Evolutionary conservation across 1,284 basidiomycete genomes (phyloP), one percentile per base, ranked within the genome.

Genomic region (Inonotus hispidus): DNA sequence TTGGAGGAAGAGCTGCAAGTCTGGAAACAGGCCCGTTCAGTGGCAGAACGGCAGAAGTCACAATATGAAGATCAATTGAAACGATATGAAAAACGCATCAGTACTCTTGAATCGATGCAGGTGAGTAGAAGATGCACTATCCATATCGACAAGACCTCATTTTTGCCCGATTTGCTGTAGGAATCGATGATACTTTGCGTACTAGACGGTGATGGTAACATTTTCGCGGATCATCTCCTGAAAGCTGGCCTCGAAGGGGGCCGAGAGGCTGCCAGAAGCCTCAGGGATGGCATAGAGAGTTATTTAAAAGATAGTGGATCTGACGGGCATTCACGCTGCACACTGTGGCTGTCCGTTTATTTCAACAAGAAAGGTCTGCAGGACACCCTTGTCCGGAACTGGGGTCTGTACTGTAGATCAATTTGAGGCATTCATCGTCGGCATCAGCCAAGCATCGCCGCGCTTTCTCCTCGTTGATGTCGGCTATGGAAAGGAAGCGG

Each of bases 291-390:
- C 14, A 84, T 91, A 52, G 83, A 82, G 49, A 81, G 84, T 62
- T 80, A 86, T 72, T 75, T 90, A 59, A 76, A 82, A 59, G 74
- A 75, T 29, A 39, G 13, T 7, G 45, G 41, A 47, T 39, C 27
- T 19, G 27, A 35, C 5, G 50, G 50, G 32, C 52, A 57, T 83
- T 43, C 41, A 7, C 78, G 82, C 2, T 75, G 87, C 52, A 86
- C 85, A 16, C 84, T 89, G 70, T 90, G 87, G 84, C 82, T 88
- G 58, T 82, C 80, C 53, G 71, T 91, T 61, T 91, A 85, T 75
- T 79, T 83, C 72, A 87, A 85, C 75, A 85, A 82, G 71, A 69
- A 72, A 57, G 78, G 79, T 29, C 74, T 88, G 59, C 70, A 78
- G 25, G 78, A 81, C 53, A 74, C 75, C 58, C 76, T 88, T 49